A percentile compares a stretch with the other conserved stretches of the same genome.
Conservation (phyloP, 306 rosid genomes). For the Castanea sativa region DNA sequence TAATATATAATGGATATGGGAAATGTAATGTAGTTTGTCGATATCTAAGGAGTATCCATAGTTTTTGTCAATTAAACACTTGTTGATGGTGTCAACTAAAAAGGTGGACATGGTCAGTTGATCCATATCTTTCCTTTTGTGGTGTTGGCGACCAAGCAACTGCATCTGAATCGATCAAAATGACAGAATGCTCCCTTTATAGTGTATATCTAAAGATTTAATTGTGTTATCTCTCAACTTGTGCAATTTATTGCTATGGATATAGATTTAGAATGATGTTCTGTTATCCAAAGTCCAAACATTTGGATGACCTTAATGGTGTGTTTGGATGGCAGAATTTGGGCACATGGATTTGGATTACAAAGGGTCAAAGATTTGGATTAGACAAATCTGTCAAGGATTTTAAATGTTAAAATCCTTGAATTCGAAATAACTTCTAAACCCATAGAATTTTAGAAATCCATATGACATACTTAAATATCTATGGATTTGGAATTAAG, state of each 20-base stretch:
- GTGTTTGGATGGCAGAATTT: too few species aligned
- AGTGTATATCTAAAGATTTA: neutral
- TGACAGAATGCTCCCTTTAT: neutral
- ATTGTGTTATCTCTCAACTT: neutral
- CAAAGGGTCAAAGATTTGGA: too few species aligned
- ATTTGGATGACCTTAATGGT: neutral
- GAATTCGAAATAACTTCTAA: too few species aligned
- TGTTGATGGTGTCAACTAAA: neutral
- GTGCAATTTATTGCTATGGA: neutral
- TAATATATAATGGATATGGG: neutral
- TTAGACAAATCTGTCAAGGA: too few species aligned
- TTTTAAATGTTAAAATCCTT: too few species aligned
- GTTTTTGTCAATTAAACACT: neutral
- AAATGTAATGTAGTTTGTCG: neutral
- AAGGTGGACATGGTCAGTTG: neutral
- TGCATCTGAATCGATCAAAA: neutral
- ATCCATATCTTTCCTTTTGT: neutral
- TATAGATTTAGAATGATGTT: neutral
- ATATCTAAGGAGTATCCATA: neutral
- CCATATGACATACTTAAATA: too few species aligned
- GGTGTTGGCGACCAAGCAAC: neutral
- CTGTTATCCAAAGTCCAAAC: neutral
- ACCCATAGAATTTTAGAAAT: too few species aligned
- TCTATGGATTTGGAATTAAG: too few species aligned
- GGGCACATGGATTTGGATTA: too few species aligned